Percentiles rank a stretch among this genome's conserved stretches.
These are phyloP conservation scores for Jacaranda copaia DNA, from an alignment of 257 asterid species.

Conservation along the genomic window DNA sequence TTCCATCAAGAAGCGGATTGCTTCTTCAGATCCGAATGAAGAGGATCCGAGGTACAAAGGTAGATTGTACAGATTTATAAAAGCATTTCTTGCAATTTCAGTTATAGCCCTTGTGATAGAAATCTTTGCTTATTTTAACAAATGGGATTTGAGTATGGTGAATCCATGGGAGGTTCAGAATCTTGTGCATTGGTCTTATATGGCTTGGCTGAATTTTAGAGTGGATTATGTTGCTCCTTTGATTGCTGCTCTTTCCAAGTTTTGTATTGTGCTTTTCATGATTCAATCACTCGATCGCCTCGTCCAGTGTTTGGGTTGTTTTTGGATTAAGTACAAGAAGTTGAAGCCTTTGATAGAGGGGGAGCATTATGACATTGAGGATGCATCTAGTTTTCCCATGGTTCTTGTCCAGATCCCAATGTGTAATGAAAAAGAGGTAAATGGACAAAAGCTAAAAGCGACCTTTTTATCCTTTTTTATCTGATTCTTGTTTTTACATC, in stretches of 20 bases:
- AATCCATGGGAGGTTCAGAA: conserved; percentile 74
- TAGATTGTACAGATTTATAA: conserved; percentile 68
- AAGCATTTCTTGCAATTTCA: conserved; percentile 68
- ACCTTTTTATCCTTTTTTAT: not conserved
- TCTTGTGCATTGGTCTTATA: conserved; percentile 63
- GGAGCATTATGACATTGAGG: conserved; percentile 35
- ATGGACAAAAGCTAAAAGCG: not conserved
- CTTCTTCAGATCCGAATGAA: conserved; percentile 59
- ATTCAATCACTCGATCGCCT: conserved; percentile 45
- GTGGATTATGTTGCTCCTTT: conserved; percentile 73
- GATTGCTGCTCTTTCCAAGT: conserved; percentile 58
- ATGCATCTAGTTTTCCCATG: conserved; percentile 44
- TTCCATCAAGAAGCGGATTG: conserved; percentile 69
- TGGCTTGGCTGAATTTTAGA: conserved; percentile 77
- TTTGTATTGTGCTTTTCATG: conserved; percentile 45
- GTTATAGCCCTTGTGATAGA: conserved; percentile 67
- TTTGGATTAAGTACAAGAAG: conserved; percentile 37
- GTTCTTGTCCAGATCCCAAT: conserved; percentile 52
- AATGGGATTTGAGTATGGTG: conserved; percentile 71
- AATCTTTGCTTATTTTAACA: conserved; percentile 63
- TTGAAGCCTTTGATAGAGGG: conserved; percentile 31
- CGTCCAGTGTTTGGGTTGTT: conserved; percentile 45
- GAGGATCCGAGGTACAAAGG: conserved; percentile 79
- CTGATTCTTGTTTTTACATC: not conserved
- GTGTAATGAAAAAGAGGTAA: conserved; percentile 72